phyloP scores from a whole-genome alignment of 129 eudicot genomes.

The sunflower (Helianthus annuus) region DNA sequence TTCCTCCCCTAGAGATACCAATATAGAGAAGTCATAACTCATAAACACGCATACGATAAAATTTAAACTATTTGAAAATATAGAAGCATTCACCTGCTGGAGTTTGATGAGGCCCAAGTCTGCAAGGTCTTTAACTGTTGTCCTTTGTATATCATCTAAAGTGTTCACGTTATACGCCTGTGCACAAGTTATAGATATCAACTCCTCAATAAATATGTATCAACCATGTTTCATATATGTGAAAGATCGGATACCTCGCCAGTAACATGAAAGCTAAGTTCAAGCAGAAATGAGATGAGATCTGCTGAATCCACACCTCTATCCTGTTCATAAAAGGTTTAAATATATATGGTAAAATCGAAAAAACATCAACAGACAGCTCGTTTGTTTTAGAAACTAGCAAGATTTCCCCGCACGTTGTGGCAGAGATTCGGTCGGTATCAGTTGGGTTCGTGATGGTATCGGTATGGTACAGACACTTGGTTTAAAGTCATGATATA shows the following conservation, averaged over 20 bases:
- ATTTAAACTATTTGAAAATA: conserved; percentile 13
- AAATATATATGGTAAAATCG: neutral
- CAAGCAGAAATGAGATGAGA: conserved; percentile 84
- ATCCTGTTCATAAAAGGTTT: conserved; percentile 37
- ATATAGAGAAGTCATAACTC: conserved; percentile 14
- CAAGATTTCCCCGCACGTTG: no score
- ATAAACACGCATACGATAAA: neutral
- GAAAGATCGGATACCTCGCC: conserved; percentile 67
- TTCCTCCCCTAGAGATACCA: conserved; percentile 66
- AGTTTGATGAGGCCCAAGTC: conserved; percentile 93
- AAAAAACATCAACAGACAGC: conserved; percentile 14
- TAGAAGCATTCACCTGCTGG: conserved; percentile 66
- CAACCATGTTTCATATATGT: neutral
- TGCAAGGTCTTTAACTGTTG: conserved; percentile 78
- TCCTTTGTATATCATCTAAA: conserved; percentile 60
- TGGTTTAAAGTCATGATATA: no score
- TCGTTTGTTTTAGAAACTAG: neutral
- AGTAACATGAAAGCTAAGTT: conserved; percentile 92
- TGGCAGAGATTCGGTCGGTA: no score
- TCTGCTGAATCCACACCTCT: conserved; percentile 81
- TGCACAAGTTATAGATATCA: conserved; percentile 12
- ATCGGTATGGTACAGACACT: no score
- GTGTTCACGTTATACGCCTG: conserved; percentile 86
- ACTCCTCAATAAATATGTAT: neutral
- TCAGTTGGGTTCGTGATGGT: no score